Conservation (phyloP, 164 flowering plant species). For the Aristolochia californica region DNA sequence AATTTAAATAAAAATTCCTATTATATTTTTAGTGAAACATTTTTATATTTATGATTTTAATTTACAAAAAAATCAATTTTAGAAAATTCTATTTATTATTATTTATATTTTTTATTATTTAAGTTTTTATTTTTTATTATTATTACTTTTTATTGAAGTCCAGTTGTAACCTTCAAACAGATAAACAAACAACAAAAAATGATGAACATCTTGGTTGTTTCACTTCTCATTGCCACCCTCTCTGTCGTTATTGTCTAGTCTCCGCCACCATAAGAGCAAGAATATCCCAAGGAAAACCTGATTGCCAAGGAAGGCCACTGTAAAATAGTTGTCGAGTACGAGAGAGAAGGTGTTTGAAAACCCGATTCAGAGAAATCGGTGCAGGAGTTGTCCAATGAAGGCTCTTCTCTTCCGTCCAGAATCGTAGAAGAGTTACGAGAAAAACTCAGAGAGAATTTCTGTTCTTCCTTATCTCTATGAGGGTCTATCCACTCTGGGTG, state of each 20-base stretch:
- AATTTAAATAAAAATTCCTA: too few species aligned
- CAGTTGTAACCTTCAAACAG: too few species aligned
- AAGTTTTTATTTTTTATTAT: too few species aligned
- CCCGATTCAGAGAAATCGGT: slow-evolving; percentile 16
- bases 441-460: slow-evolving; percentile 18
- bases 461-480: slow-evolving; percentile 23
- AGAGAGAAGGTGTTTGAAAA: slow-evolving; percentile 21
- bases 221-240: slow-evolving; percentile 33
- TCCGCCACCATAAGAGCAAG: slow-evolving; percentile 17
- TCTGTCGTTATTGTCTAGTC: slow-evolving; percentile 39
- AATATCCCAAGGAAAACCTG: slow-evolving; percentile 10
- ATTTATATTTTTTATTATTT: too few species aligned
- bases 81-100: too few species aligned
- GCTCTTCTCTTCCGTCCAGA: background rate
- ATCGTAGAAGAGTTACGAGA: slow-evolving; percentile 11
- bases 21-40: too few species aligned
- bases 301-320: slow-evolving; percentile 43
- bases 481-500: slow-evolving; percentile 5
- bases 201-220: slow-evolving; percentile 48
- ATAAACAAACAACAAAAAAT: slow-evolving; percentile 13
- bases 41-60: too few species aligned
- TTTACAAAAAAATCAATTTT: too few species aligned
- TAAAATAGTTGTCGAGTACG: slow-evolving; percentile 46
- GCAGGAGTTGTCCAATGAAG: background rate
- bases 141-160: too few species aligned